Evolutionary conservation across 2,329 filamentous ascomycete genomes (phyloP).

Genomic region (Dryadomyces quercivorus): DNA sequence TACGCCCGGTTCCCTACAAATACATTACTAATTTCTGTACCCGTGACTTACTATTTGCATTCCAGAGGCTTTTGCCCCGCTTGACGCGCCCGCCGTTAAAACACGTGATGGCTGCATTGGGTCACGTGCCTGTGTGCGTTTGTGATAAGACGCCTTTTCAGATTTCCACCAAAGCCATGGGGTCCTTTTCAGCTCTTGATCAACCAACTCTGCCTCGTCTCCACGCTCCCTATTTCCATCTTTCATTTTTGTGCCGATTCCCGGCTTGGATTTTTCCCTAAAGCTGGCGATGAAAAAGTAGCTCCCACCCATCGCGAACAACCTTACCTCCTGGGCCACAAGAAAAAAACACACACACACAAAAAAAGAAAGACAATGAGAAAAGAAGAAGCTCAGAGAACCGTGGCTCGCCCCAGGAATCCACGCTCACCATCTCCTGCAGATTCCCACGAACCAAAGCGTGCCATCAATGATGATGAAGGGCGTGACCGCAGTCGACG

Average conservation of each 20-base stretch:
- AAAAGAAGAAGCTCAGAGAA: constrained; percentile 6
- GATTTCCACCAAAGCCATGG: too few species aligned
- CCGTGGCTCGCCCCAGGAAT: constrained; percentile 53
- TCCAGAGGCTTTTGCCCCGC: background rate
- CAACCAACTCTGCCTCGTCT: too few species aligned
- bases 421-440: constrained; percentile 85
- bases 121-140: background rate
- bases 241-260: background rate
- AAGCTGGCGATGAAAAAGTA: constrained; percentile 3
- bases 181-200: too few species aligned
- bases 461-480: constrained; percentile 48
- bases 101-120: background rate
- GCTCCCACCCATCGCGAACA: background rate
- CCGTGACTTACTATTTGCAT: too few species aligned
- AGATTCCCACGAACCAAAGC: constrained; percentile 66
- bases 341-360: background rate
- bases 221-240: too few species aligned
- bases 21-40: too few species aligned
- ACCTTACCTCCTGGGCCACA: background rate
- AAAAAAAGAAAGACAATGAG: background rate
- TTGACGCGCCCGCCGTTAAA: background rate
- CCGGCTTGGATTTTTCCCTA: background rate
- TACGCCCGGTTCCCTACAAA: too few species aligned
- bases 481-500: constrained; percentile 40
- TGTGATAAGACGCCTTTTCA: too few species aligned